Evolutionary conservation across 257 asterid species (phyloP).

Genomic region (Solanum pennellii): DNA sequence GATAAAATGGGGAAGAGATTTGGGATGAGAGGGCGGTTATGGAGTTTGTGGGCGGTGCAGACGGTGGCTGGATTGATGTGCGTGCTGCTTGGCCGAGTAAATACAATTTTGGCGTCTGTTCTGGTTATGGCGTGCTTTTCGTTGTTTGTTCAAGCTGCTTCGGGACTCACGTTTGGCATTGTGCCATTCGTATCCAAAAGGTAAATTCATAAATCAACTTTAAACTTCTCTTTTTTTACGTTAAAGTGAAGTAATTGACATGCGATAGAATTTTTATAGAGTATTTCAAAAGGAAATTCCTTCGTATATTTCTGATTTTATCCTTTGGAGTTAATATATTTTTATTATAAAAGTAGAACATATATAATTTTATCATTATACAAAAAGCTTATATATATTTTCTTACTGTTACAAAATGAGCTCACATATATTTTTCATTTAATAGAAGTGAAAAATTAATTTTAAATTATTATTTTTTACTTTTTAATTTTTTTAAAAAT

Average conservation of each 20-base stretch:
- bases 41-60: constrained; percentile 54
- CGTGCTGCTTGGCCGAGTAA: constrained; percentile 21
- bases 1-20: constrained; percentile 45
- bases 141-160: constrained; percentile 51
- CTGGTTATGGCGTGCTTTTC: constrained; percentile 42
- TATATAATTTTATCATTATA: too few relatives aligned
- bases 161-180: constrained; percentile 49
- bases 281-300: too few relatives aligned
- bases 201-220: constrained; percentile 6
- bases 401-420: too few relatives aligned
- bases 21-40: constrained; percentile 57
- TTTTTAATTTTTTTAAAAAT: too few relatives aligned
- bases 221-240: too few relatives aligned
- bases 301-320: too few relatives aligned
- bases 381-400: fast-evolving
- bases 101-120: constrained; percentile 31
- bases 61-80: constrained; percentile 40
- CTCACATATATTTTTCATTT: fast-evolving
- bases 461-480: too few relatives aligned
- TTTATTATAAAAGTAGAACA: too few relatives aligned
- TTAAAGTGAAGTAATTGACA: background rate
- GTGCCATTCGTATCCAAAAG: constrained; percentile 69
- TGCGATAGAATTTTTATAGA: background rate
- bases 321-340: too few relatives aligned
- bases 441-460: too few relatives aligned